Percentiles rank a stretch among this genome's conserved stretches.
Conservation (phyloP, 1,284 basidiomycete genomes). For the Rhodotorula mucilaginosa region DNA sequence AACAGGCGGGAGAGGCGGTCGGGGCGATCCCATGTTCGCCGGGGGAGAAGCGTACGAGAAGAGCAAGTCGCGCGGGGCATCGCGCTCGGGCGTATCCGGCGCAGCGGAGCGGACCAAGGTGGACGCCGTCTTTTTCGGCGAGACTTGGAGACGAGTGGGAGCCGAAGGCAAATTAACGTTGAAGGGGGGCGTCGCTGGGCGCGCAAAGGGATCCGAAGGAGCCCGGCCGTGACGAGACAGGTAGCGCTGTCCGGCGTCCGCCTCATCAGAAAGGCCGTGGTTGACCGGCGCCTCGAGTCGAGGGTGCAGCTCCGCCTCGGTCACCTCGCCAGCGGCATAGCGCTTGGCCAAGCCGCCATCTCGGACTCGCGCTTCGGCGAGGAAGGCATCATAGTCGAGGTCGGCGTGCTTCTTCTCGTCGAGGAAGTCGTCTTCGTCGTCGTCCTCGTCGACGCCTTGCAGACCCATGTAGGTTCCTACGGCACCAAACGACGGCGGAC, state of each 20-base stretch:
- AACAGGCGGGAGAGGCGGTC: background rate
- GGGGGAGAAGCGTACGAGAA: slow-evolving; percentile 36
- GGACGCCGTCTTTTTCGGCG: slow-evolving; percentile 33
- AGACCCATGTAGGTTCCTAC: background rate
- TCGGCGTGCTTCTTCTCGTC: slow-evolving; percentile 11
- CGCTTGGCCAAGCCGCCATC: slow-evolving; percentile 18
- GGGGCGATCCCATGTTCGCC: background rate
- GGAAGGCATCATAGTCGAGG: slow-evolving; percentile 26
- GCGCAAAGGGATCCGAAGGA: background rate
- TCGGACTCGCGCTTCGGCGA: slow-evolving; percentile 26
- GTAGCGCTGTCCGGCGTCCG: slow-evolving; percentile 6
- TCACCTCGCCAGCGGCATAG: slow-evolving; percentile 21
- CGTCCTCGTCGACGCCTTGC: slow-evolving; percentile 16
- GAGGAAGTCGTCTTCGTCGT: slow-evolving; percentile 9
- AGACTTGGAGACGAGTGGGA: slow-evolving; percentile 29
- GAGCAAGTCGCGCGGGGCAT: slow-evolving; percentile 12
- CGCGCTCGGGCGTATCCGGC: slow-evolving; percentile 11
- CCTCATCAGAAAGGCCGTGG: background rate
- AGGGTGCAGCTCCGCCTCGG: background rate
- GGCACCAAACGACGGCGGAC: background rate
- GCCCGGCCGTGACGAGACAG: background rate
- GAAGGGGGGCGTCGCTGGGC: slow-evolving; percentile 11
- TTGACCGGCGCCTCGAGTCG: background rate
- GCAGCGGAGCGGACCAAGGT: slow-evolving; percentile 13
- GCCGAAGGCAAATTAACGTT: slow-evolving; percentile 27